Evolutionary conservation across 352 stramenopile species (phyloP).

Genomic region (Phytophthora pini): DNA sequence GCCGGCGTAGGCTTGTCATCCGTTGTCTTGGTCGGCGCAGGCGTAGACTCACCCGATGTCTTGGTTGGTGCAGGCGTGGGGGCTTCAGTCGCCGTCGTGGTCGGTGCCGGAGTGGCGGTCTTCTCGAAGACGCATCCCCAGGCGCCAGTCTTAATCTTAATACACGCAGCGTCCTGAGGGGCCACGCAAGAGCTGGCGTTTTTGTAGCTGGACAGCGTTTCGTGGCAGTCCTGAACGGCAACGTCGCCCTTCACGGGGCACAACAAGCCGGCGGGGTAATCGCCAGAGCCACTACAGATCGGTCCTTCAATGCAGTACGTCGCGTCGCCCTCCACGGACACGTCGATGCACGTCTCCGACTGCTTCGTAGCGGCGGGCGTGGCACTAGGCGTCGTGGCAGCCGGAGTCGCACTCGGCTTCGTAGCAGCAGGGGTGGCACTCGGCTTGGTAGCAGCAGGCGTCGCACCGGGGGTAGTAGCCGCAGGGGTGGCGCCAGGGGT

Average conservation of each 20-base stretch:
- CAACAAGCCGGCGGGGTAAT: conserved; percentile 41
- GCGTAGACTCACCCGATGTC: background rate
- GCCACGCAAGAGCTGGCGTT: conserved; percentile 57
- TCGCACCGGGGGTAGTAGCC: conserved; percentile 19
- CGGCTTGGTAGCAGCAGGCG: conserved; percentile 24
- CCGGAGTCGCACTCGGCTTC: conserved; percentile 20
- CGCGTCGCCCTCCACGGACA: conserved; percentile 74
- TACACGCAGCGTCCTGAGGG: conserved; percentile 54
- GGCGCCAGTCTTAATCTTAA: conserved; percentile 74
- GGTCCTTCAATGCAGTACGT: conserved; percentile 76
- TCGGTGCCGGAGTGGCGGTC: conserved; percentile 4
- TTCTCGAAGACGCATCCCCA: conserved; percentile 68
- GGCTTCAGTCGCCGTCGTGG: background rate
- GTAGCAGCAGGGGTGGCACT: conserved; percentile 27
- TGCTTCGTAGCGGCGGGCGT: conserved; percentile 27
- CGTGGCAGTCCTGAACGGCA: conserved; percentile 61
- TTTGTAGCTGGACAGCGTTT: conserved; percentile 61
- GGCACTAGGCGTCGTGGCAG: conserved; percentile 23
- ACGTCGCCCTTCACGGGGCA: conserved; percentile 71
- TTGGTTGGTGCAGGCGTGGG: conserved; percentile 5
- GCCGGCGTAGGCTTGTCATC: conserved; percentile 4
- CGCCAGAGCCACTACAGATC: conserved; percentile 64
- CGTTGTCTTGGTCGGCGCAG: background rate
- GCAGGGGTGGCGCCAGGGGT: conserved; percentile 17
- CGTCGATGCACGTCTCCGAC: conserved; percentile 50